Evolutionary conservation across 75 land plant species (phyloP), one percentile per base, ranked within the genome.

Genomic region (Isoetes taiwanensis): DNA sequence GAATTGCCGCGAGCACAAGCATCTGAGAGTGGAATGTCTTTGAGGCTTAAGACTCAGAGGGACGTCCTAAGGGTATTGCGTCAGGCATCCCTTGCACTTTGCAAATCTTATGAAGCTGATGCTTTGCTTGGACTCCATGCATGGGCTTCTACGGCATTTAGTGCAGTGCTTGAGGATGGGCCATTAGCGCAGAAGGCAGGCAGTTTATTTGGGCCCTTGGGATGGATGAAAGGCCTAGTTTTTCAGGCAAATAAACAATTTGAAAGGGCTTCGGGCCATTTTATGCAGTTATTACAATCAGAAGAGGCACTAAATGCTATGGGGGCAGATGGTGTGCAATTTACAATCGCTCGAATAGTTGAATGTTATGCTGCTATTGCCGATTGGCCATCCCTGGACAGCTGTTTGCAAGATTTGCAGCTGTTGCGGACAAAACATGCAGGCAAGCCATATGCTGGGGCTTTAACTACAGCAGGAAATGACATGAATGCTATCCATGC

Each of bases 401-500:
- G 41, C 32, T 94, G 99, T 90, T 70, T 94, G 11, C 53, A 66
- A 55, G 99, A 94, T 63, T 63, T 94, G 64, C 99, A 94, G 59
- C 43, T 48, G 9, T 69, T 94, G 59, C 90, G 99, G 61, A 73
- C 90, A 21, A 77, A 72, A 61, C 86, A 94, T 78, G 86, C 90
- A 52, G 99, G 99, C 2, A 94, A 84, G 62, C 56, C 68, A 21
- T 94, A 82, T 62, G 72, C 83, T 54, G 99, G 99, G 48, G 96
- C 99, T 59, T 56, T 94, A 21, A 94, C 99, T 6, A 72, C 96
- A 6, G 78, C 99, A 57, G 99, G 99, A 24, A 85, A 79, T 82
- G 96, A 94, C 67, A 81, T 94, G 59, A 94, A 89, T 78, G 77
- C 86, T 17, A 70, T 94, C 48, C 86, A 84, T 72, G 96, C 99